phyloP scores from a whole-genome alignment of 768 basidiomycete genomes.

The Candolleomyces eurysporus region DNA sequence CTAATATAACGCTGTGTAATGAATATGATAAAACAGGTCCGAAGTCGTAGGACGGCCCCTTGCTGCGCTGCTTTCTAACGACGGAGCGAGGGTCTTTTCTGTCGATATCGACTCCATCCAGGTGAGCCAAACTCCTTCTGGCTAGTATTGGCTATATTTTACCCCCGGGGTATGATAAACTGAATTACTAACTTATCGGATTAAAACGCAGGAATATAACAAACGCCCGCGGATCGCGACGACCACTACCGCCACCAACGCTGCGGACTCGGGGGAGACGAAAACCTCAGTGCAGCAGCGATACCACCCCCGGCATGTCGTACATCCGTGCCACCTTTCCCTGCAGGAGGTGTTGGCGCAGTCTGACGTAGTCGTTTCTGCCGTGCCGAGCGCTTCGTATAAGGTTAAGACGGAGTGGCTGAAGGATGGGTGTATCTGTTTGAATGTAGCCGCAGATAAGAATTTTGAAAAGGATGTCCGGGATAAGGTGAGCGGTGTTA shows the following conservation, averaged over 20 bases:
- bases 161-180: not conserved
- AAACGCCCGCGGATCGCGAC: slow-evolving; percentile 65
- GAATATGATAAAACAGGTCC: slow-evolving; percentile 48
- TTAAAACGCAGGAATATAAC: slow-evolving; percentile 72
- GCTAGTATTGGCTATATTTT: not conserved
- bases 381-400: slow-evolving; percentile 82
- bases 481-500: slow-evolving; percentile 66
- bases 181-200: not conserved
- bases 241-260: slow-evolving; percentile 15
- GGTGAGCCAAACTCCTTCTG: slow-evolving; percentile 29
- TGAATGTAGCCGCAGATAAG: slow-evolving; percentile 94
- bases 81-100: slow-evolving; percentile 93
- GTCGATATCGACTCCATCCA: slow-evolving; percentile 95
- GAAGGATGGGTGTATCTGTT: slow-evolving; percentile 90
- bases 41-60: slow-evolving; percentile 97
- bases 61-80: slow-evolving; percentile 94
- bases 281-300: slow-evolving; percentile 33
- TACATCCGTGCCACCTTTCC: slow-evolving; percentile 63
- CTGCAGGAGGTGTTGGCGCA: slow-evolving; percentile 78
- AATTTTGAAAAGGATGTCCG: slow-evolving; percentile 94
- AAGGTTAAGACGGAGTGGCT: slow-evolving; percentile 87
- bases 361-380: slow-evolving; percentile 93
- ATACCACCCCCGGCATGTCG: slow-evolving; percentile 84
- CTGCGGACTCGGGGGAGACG: slow-evolving; percentile 8
- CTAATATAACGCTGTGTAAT: no score